Percentiles rank a stretch among this genome's conserved stretches.
These are phyloP conservation scores for Candida boidinii DNA, from an alignment of 805 yeast genomes.

Conservation along the genomic window DNA sequence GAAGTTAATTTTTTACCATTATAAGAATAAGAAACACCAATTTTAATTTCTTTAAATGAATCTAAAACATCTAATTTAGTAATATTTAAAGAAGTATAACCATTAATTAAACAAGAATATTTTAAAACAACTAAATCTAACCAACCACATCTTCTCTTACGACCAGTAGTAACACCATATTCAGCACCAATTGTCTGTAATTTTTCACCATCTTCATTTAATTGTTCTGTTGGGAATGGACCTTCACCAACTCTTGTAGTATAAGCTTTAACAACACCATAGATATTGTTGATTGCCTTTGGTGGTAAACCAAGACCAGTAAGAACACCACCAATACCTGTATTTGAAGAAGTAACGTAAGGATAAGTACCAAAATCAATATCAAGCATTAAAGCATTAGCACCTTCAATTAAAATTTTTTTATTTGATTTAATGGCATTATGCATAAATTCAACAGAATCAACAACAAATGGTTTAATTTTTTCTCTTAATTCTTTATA, in stretches of 20 bases:
- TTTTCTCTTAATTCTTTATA: slow-evolving; percentile 68
- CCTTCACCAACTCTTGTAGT: slow-evolving; percentile 99
- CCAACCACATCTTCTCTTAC: slow-evolving; percentile 99
- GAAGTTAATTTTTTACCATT: slow-evolving; percentile 67
- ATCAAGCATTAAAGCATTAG: slow-evolving; percentile 96
- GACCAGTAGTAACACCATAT: slow-evolving; percentile 96
- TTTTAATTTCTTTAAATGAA: slow-evolving; percentile 77
- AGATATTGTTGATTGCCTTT: slow-evolving; percentile 62
- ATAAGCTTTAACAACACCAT: slow-evolving; percentile 97
- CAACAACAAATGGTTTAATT: slow-evolving; percentile 87
- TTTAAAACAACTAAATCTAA: slow-evolving; percentile 90
- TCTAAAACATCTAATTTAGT: slow-evolving; percentile 95
- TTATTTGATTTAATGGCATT: slow-evolving; percentile 67
- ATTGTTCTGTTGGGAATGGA: slow-evolving; percentile 97
- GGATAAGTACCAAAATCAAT: slow-evolving; percentile 98
- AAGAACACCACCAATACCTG: slow-evolving; percentile 96
- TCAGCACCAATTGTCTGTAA: slow-evolving; percentile 92
- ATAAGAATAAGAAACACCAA: slow-evolving; percentile 76
- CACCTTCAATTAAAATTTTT: slow-evolving; percentile 93
- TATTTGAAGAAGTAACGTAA: slow-evolving; percentile 88
- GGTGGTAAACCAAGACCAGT: slow-evolving; percentile 99
- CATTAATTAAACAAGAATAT: slow-evolving; percentile 86
- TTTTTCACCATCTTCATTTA: slow-evolving; percentile 77
- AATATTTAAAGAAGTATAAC: slow-evolving; percentile 89
- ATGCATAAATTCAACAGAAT: slow-evolving; percentile 80